phyloP scores from a whole-genome alignment of 2,329 filamentous ascomycete genomes.

The Calonectria ilicicola region DNA sequence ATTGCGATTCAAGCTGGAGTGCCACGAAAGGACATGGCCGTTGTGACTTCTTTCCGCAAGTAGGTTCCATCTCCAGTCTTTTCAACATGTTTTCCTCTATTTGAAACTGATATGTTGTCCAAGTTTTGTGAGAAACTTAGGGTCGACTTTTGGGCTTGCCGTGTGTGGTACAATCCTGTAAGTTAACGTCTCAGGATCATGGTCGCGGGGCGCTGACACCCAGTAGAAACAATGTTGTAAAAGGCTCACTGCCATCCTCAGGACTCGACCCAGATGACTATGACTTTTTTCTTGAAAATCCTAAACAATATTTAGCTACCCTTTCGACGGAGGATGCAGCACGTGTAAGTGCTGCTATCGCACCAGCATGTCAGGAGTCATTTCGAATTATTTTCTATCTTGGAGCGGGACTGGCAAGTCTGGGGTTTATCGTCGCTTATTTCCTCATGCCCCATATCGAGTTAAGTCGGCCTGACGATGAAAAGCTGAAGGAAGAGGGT shows the following conservation, averaged over 20 bases:
- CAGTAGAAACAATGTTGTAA: background rate
- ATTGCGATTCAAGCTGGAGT: background rate
- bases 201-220: background rate
- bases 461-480: background rate
- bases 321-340: background rate
- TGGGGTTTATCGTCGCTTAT: background rate
- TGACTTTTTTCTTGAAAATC: background rate
- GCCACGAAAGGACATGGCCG: background rate
- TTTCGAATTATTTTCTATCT: background rate
- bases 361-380: background rate
- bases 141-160: background rate
- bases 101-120: background rate
- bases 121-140: background rate
- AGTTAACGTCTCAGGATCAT: background rate
- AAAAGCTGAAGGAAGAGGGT: background rate
- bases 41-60: slow-evolving; percentile 3
- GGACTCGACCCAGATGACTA: background rate
- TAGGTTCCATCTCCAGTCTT: background rate
- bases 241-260: background rate
- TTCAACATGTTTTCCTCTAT: background rate
- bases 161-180: background rate
- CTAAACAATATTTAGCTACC: background rate
- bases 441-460: slow-evolving; percentile 1
- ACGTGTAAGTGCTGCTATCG: background rate
- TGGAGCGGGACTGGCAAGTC: background rate